These are phyloP conservation scores for Dentipellis fragilis DNA, from an alignment of 768 basidiomycete species.

Conservation along the genomic window DNA sequence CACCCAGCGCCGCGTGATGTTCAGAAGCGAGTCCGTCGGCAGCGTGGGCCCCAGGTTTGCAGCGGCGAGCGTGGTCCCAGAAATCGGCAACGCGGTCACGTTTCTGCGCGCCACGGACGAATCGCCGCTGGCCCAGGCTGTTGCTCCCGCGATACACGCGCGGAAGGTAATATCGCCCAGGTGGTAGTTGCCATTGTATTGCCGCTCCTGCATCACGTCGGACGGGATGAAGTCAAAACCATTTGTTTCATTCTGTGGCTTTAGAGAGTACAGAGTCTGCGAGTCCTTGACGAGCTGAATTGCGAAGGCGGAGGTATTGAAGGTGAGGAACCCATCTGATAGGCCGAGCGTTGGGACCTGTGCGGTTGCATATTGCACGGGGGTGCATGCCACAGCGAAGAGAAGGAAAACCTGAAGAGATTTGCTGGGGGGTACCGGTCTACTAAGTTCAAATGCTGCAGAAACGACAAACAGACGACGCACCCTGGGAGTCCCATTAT, in stretches of 20 bases:
- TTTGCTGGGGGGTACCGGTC: too few species aligned
- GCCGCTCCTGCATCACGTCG: constrained; percentile 38
- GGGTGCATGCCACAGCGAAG: too few species aligned
- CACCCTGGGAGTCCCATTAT: too few species aligned
- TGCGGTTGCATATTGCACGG: background rate
- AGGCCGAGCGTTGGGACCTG: constrained; percentile 27
- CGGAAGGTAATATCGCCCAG: constrained; percentile 48
- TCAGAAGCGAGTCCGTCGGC: constrained; percentile 32
- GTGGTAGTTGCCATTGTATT: constrained; percentile 41
- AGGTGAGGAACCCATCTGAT: constrained; percentile 35
- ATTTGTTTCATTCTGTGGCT: constrained; percentile 21
- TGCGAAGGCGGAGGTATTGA: constrained; percentile 34
- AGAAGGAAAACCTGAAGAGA: too few species aligned
- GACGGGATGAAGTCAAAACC: constrained; percentile 43
- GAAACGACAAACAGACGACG: too few species aligned
- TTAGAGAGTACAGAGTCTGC: constrained; percentile 44
- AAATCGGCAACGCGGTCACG: constrained; percentile 27
- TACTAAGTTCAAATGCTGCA: too few species aligned
- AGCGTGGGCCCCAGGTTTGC: constrained; percentile 41
- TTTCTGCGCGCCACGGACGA: constrained; percentile 31
- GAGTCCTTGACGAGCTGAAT: constrained; percentile 45
- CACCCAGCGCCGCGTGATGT: constrained; percentile 44
- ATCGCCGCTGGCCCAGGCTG: constrained; percentile 37
- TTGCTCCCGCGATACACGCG: constrained; percentile 34
- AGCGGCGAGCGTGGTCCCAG: constrained; percentile 37